Evolutionary conservation across 1,284 basidiomycete genomes (phyloP).

Genomic region (Austroboletus novae-zelandiae): DNA sequence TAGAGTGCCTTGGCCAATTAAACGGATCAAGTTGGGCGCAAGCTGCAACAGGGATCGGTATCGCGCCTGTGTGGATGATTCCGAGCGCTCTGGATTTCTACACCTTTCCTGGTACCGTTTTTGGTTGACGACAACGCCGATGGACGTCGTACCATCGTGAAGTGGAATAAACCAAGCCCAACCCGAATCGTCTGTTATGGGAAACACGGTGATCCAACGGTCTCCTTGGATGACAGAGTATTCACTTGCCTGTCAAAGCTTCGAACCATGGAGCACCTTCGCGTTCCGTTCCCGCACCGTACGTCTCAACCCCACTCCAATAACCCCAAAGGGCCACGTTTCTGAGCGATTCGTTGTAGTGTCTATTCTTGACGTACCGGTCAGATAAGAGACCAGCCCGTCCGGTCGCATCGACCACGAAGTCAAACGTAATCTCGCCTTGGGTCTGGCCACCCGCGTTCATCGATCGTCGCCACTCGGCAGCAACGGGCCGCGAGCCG

Average conservation of each 20-base stretch:
- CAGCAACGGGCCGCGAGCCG: conserved; percentile 43
- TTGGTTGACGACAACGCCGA: conserved; percentile 72
- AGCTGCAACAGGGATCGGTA: conserved; percentile 34
- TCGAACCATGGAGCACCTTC: conserved; percentile 70
- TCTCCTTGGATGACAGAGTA: neutral
- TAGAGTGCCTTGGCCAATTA: conserved; percentile 49
- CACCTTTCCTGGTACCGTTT: conserved; percentile 43
- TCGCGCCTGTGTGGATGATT: conserved; percentile 40
- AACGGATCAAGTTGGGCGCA: conserved; percentile 48
- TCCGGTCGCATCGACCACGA: conserved; percentile 70
- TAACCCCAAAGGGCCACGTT: conserved; percentile 80
- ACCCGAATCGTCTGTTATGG: conserved; percentile 61
- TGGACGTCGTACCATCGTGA: conserved; percentile 62
- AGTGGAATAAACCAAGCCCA: conserved; percentile 81
- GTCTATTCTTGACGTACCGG: conserved; percentile 64
- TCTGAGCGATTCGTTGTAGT: conserved; percentile 63
- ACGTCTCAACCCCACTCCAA: conserved; percentile 54
- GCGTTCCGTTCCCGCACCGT: conserved; percentile 50
- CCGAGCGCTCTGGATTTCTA: conserved; percentile 13
- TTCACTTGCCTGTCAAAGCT: conserved; percentile 56
- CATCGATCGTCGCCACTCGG: conserved; percentile 37
- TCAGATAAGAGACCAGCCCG: conserved; percentile 65
- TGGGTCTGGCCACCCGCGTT: conserved; percentile 28
- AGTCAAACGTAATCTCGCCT: conserved; percentile 55
- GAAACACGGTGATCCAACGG: no score